Evolutionary conservation across 2,329 filamentous ascomycete species (phyloP), one percentile per base, ranked within the genome.

Genomic region (Pezicula rhizophila): DNA sequence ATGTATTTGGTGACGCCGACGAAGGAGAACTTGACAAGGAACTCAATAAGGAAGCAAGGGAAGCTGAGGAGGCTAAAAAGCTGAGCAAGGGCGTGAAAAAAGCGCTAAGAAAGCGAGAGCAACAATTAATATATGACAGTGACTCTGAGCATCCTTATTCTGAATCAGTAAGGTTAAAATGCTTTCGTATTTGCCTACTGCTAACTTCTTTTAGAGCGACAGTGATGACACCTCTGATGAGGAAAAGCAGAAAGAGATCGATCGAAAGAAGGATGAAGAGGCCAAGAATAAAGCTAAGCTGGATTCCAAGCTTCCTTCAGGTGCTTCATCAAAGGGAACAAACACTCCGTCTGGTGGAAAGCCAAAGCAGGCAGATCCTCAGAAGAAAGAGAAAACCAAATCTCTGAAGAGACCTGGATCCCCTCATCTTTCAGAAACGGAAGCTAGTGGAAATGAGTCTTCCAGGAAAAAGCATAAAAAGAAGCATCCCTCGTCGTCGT

Each of bases 381-480:
- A 72, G 47, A 79, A 78, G 60, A 77, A 76, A 54, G 62, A 64
- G 3, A 62, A 78, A 28, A 67, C 68, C 59, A 83, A 81, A 61
- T 76, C 75, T 28, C 78, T 92, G 46, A 96, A 96, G 71, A 84
- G 92, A 26, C 79, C 88, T 28, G 89, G 90, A 15, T 96, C 90
- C 14, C 89, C 91, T 3, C 86, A 91, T 55, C 76, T 87, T 28
- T 96, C 64, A 0, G 53, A 47, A 25, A 42, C 40, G 5, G 92
- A 97, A 64, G 89, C 89, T 8, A 95, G 89, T 64, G 92, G 89
- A 46, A 95, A 91, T 58, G 92, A 97, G 65, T 92, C 88, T 1
- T 81, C 84, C 20, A 85, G 86, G 56, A 90, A 93, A 70, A 89
- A 88, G 71, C 80, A 78, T 64, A 80, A 86, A 63, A 87, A 85